Evolutionary conservation across 257 asterid species (phyloP).

Genomic region (Solanum boliviense): DNA sequence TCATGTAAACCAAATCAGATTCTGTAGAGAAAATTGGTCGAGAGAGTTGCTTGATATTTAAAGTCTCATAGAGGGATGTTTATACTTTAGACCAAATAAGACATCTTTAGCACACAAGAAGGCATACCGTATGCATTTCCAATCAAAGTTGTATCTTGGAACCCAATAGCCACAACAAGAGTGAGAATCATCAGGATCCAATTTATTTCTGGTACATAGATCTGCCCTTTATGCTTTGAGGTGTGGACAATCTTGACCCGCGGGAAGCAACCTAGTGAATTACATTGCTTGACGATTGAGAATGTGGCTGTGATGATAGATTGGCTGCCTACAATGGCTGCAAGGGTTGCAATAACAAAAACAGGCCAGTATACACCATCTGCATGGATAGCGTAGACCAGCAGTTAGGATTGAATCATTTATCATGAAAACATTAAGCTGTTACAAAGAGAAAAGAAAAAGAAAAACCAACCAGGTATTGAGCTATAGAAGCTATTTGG

Average conservation of each 20-base stretch:
- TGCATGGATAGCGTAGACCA: conserved; percentile 11
- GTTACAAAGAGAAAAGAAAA: neutral
- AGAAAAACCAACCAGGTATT: conserved; percentile 54
- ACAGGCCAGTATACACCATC: conserved; percentile 47
- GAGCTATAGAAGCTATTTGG: conserved; percentile 67
- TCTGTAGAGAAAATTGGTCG: neutral
- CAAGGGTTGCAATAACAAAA: conserved; percentile 45
- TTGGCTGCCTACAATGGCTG: conserved; percentile 55
- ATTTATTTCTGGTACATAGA: conserved; percentile 61
- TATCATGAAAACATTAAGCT: neutral
- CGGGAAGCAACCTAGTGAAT: conserved; percentile 56
- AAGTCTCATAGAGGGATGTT: neutral
- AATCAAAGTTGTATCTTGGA: conserved; percentile 39
- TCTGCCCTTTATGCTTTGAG: conserved; percentile 52
- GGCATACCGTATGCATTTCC: conserved; percentile 57
- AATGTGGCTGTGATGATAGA: conserved; percentile 58
- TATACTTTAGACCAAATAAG: neutral
- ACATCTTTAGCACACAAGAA: neutral
- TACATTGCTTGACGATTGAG: conserved; percentile 56
- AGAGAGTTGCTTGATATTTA: neutral
- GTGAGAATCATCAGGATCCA: conserved; percentile 60
- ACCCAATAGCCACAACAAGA: conserved; percentile 43
- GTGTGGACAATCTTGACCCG: conserved; percentile 55
- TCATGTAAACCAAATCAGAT: neutral
- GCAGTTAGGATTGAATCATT: neutral